phyloP scores from a whole-genome alignment of 768 basidiomycete genomes.

The Cystofilobasidium macerans region DNA sequence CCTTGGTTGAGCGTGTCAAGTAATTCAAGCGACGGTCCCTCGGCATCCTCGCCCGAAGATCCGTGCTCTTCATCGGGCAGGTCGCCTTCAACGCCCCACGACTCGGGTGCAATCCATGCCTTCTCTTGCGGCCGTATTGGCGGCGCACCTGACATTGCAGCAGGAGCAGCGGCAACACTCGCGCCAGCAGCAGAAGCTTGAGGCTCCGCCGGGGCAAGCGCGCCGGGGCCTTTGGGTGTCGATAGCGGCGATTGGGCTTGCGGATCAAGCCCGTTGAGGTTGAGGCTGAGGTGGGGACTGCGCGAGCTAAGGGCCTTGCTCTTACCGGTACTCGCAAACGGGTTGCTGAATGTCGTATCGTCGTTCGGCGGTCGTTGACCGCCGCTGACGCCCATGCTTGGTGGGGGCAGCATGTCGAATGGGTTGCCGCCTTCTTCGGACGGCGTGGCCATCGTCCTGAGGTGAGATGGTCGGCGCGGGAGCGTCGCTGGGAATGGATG shows the following conservation, averaged over 20 bases:
- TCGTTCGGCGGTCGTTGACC: slow-evolving; percentile 28
- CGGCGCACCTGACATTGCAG: slow-evolving; percentile 7
- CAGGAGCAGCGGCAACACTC: slow-evolving; percentile 7
- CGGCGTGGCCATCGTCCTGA: slow-evolving; percentile 35
- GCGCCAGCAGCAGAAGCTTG: slow-evolving; percentile 14
- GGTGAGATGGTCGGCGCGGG: slow-evolving; percentile 37
- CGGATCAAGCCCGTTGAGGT: slow-evolving; percentile 18
- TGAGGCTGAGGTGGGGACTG: not conserved
- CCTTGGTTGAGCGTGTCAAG: slow-evolving; percentile 11
- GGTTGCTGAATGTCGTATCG: slow-evolving; percentile 32
- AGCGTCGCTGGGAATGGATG: slow-evolving; percentile 24
- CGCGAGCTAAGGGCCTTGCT: not conserved
- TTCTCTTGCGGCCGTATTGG: slow-evolving; percentile 6
- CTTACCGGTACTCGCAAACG: slow-evolving; percentile 29
- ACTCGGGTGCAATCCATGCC: slow-evolving; percentile 39
- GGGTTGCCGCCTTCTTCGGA: slow-evolving; percentile 14
- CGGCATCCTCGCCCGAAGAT: slow-evolving; percentile 29
- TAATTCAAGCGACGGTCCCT: slow-evolving; percentile 5
- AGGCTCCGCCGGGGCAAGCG: not conserved
- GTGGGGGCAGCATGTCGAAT: slow-evolving; percentile 27
- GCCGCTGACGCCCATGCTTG: no score
- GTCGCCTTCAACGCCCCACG: slow-evolving; percentile 43
- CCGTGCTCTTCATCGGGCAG: slow-evolving; percentile 34
- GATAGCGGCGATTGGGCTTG: not conserved
- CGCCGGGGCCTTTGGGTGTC: not conserved